These are phyloP conservation scores for Sphagnum fallax DNA, from an alignment of 228 moss, liverwort and hornwort species.

Conservation along the genomic window DNA sequence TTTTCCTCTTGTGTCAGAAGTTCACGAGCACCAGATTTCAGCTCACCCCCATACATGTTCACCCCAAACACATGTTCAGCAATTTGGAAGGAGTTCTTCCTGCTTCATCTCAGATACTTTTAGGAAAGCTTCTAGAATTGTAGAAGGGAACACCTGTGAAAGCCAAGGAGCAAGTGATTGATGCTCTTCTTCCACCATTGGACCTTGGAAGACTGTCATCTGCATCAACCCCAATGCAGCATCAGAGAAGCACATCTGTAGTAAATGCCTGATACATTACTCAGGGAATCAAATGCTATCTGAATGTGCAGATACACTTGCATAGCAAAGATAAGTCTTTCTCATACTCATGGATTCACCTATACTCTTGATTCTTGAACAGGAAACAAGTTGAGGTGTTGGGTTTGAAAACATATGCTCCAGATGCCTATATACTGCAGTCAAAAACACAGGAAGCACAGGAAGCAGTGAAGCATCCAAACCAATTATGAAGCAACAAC, in stretches of 20 bases:
- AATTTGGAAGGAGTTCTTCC: not conserved
- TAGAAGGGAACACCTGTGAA: slow-evolving; percentile 43
- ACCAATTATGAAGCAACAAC: no score
- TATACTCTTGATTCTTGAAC: slow-evolving; percentile 15
- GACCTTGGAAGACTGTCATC: slow-evolving; percentile 64
- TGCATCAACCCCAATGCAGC: slow-evolving; percentile 10
- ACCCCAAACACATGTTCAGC: not conserved
- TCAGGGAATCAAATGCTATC: not conserved
- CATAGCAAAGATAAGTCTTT: not conserved
- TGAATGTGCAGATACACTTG: not conserved
- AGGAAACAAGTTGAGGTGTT: slow-evolving; percentile 84
- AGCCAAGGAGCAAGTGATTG: slow-evolving; percentile 82
- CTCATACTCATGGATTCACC: slow-evolving; percentile 22
- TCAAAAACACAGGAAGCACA: no score
- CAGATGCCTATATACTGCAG: slow-evolving; percentile 42
- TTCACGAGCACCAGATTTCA: not conserved
- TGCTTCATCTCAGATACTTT: not conserved
- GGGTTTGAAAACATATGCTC: slow-evolving; percentile 89
- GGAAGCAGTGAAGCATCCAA: no score
- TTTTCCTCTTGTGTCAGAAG: no score
- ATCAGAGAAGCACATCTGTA: no score
- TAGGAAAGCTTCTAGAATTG: not conserved
- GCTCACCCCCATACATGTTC: not conserved
- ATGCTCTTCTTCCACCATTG: slow-evolving; percentile 88
- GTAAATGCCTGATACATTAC: not conserved